Conservation (phyloP, 176 grass and related monocot genomes). For the Alloteropsis semialata region DNA sequence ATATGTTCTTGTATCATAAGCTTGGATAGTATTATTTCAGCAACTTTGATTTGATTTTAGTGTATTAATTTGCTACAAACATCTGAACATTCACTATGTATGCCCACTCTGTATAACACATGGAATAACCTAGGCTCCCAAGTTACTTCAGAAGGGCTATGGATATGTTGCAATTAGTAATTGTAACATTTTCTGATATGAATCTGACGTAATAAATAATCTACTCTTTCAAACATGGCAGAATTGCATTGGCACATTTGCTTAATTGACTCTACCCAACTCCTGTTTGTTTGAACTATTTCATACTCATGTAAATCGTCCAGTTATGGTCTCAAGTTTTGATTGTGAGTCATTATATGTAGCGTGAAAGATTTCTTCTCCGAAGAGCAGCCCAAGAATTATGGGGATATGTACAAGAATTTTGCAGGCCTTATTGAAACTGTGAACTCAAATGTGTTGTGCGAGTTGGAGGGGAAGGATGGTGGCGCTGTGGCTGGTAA, state of each 20-base stretch:
- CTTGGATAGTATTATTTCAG: neutral
- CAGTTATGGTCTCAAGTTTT: conserved; percentile 2
- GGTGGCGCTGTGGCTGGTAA: conserved; percentile 1
- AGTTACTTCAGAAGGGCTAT: neutral
- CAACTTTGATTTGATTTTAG: neutral
- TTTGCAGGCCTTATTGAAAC: conserved; percentile 64
- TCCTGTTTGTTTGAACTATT: conserved; percentile 6
- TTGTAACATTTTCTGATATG: neutral
- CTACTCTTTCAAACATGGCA: neutral
- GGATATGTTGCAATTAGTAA: neutral
- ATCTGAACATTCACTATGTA: neutral
- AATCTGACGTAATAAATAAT: neutral
- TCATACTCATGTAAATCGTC: neutral
- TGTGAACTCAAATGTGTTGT: conserved; percentile 52
- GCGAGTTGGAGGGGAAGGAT: conserved; percentile 54
- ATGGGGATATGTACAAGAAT: conserved; percentile 81
- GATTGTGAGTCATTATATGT: conserved; percentile 22
- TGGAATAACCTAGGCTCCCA: neutral
- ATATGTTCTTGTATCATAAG: neutral
- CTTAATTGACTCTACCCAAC: neutral
- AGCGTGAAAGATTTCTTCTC: conserved; percentile 84
- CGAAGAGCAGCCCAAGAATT: conserved; percentile 58
- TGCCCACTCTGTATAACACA: neutral
- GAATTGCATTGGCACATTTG: neutral
- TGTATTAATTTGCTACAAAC: neutral